Evolutionary conservation across 768 basidiomycete species (phyloP), one percentile per base, ranked within the genome.

Genomic region (Suillus tomentosus): DNA sequence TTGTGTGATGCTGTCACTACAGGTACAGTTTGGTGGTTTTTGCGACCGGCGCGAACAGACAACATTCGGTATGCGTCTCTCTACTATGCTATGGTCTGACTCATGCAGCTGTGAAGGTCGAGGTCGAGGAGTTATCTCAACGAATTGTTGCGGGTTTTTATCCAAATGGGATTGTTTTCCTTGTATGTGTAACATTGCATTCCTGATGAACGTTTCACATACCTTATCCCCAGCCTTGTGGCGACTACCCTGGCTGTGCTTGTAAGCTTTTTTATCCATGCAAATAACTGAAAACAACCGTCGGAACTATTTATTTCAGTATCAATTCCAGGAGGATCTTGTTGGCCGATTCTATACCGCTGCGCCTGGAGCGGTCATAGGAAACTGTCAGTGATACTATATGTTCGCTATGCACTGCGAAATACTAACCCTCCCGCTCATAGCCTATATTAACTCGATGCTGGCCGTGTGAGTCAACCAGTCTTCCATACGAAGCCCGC

Each of bases 381-480:
- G 66, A 54, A 72, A 74, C 45, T 55, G 73, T 74, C 57, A 58
- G 66, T 27, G 24, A 27, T 51, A 17, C 3, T 51, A 17, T 5
- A 19, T 24, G 10, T 37, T 42, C 4, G 14, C 2, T 15, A 24
- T 22, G 36, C n/a, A 22, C 60, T n/a, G 8, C 15, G 37, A 31
- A 27, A 22, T 24, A 47, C 63, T 2, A 62, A 15, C 2, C 5
- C 19, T 9, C 27, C 9, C 45, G 10, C 31, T 5, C 13, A 34
- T 47, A 73, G 72, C 64, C 40, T 73, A 69, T 14, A n/a, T 37
- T 19, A 74, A 69, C 24, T 74, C 69, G 17, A 69, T 71, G 66
- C 40, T 74, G 4, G 48, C 69, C 5, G 69, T 73, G 72, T 73
- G 57, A 66, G 72, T 31, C 7, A 22, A 22, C 2, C 5, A 31